phyloP scores from a whole-genome alignment of 148 eudicot species.

The Nepenthes mirabilis region DNA sequence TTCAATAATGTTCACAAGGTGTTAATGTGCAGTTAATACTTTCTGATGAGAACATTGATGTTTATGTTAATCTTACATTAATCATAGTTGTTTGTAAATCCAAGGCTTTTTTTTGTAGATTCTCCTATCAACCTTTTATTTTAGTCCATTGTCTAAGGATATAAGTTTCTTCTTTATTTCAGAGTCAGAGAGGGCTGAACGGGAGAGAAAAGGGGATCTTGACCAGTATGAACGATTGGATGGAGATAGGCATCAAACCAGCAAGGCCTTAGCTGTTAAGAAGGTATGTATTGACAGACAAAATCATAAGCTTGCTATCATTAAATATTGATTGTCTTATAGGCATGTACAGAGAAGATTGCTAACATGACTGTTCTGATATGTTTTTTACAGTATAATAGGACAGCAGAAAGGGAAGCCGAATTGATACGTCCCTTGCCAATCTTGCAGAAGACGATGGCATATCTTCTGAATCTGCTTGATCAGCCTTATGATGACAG shows the following conservation, averaged over 20 bases:
- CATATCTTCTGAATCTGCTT: slow-evolving; percentile 71
- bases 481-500: slow-evolving; percentile 71
- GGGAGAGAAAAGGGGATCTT: slow-evolving; percentile 98
- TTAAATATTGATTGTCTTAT: neutral
- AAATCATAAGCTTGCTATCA: neutral
- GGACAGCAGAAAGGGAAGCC: slow-evolving; percentile 97
- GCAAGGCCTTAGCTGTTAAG: slow-evolving; percentile 63
- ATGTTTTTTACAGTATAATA: slow-evolving; percentile 60
- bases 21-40: too few species aligned
- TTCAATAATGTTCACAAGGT: too few species aligned
- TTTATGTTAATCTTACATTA: too few species aligned
- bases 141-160: neutral
- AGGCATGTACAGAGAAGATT: slow-evolving; percentile 1
- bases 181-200: slow-evolving; percentile 85
- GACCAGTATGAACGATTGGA: slow-evolving; percentile 90
- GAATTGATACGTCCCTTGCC: slow-evolving; percentile 83
- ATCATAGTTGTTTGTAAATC: neutral
- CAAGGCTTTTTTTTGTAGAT: neutral
- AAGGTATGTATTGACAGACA: slow-evolving; percentile 34
- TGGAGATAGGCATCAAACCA: slow-evolving; percentile 86
- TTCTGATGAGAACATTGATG: too few species aligned
- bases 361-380: slow-evolving; percentile 2
- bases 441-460: slow-evolving; percentile 73
- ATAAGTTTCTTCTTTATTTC: slow-evolving; percentile 13
- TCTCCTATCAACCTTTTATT: neutral